phyloP scores from a whole-genome alignment of 2,329 filamentous ascomycete species.

The Trichoderma koningiopsis region DNA sequence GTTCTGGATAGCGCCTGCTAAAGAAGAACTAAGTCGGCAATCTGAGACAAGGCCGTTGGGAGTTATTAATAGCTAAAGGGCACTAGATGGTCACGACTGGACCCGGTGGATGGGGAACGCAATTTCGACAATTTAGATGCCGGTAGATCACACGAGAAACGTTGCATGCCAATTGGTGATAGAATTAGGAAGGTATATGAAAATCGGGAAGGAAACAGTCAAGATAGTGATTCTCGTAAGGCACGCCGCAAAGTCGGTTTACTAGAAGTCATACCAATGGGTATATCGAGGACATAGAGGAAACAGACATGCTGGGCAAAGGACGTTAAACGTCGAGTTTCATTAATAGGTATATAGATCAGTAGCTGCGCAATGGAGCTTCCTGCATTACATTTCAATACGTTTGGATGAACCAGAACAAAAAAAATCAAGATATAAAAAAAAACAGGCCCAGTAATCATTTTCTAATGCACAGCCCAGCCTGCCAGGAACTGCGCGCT shows the following conservation, averaged over 20 bases:
- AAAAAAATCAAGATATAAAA: background rate
- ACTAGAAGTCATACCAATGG: too few species aligned
- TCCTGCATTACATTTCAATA: slow-evolving; percentile 20
- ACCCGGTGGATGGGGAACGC: background rate
- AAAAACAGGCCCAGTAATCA: slow-evolving; percentile 3
- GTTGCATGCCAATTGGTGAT: background rate
- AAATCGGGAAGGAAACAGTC: background rate
- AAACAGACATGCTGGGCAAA: background rate
- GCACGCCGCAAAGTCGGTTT: too few species aligned
- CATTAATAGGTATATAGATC: slow-evolving; percentile 23
- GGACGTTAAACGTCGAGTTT: slow-evolving; percentile 13
- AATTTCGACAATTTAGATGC: background rate
- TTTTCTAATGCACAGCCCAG: slow-evolving; percentile 14
- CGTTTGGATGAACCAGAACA: slow-evolving; percentile 16
- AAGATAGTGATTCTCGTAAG: background rate
- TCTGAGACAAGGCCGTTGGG: background rate
- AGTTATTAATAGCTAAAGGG: background rate
- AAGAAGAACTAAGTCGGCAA: background rate
- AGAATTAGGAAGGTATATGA: background rate
- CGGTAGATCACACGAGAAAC: background rate
- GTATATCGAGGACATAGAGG: background rate
- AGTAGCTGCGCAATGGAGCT: slow-evolving; percentile 1
- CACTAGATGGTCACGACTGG: background rate
- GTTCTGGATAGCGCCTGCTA: background rate
- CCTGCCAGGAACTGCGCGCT: slow-evolving; percentile 13